phyloP scores from a whole-genome alignment of 2,329 filamentous ascomycete genomes.

The Phoma sp. region DNA sequence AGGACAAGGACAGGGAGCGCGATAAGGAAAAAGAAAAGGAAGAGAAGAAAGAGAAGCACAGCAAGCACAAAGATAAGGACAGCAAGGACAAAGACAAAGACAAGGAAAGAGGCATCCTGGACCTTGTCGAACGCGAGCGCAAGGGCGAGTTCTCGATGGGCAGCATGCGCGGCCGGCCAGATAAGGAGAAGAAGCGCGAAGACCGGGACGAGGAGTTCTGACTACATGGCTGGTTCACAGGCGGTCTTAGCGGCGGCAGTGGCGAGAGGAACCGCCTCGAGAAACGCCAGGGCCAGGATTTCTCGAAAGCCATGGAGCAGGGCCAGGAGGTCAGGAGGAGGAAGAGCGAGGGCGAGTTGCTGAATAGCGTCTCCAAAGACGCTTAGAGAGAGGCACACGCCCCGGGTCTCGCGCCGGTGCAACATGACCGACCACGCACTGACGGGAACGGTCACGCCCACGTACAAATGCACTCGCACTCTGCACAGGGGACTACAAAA shows the following conservation, averaged over 20 bases:
- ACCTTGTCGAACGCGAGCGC: slow-evolving; percentile 13
- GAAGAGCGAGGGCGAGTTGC: slow-evolving; percentile 41
- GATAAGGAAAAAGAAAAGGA: slow-evolving; percentile 32
- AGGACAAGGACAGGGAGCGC: slow-evolving; percentile 37
- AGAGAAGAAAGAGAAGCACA: slow-evolving; percentile 23
- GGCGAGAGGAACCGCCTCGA: no score
- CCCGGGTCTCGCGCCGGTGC: not conserved
- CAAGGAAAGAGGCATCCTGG: slow-evolving; percentile 25
- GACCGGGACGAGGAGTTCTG: slow-evolving; percentile 38
- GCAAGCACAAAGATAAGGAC: slow-evolving; percentile 26
- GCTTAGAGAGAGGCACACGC: not conserved
- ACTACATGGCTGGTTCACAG: slow-evolving; percentile 47
- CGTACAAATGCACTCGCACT: no score
- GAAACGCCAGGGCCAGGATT: no score
- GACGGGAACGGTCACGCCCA: no score
- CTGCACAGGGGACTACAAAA: no score
- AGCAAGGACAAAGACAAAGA: slow-evolving; percentile 23
- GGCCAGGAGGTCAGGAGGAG: slow-evolving; percentile 33
- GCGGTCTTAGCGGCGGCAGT: slow-evolving; percentile 12
- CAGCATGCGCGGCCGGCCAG: slow-evolving; percentile 12
- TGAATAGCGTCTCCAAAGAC: slow-evolving; percentile 11
- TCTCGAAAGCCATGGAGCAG: not conserved
- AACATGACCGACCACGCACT: no score
- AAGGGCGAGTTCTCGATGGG: slow-evolving; percentile 17
- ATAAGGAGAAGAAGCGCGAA: slow-evolving; percentile 27